Conservation (phyloP, 805 yeast species). For the Ogataea saltuana region DNA sequence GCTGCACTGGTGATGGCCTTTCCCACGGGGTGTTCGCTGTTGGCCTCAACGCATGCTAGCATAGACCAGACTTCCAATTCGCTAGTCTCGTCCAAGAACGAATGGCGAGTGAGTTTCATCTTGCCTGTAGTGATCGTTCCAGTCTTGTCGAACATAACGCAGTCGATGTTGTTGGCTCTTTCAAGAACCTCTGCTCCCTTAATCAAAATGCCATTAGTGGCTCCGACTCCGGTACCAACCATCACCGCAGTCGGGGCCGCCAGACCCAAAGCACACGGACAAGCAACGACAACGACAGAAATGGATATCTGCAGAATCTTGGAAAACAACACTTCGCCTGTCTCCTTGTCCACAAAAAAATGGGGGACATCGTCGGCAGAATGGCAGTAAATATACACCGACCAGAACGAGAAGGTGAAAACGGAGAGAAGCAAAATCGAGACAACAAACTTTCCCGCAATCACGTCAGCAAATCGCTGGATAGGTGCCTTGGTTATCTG, state of each 20-base stretch:
- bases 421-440: slow-evolving; percentile 60
- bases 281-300: slow-evolving; percentile 93
- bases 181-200: slow-evolving; percentile 93
- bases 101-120: slow-evolving; percentile 48
- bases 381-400: slow-evolving; percentile 35
- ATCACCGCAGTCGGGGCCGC: slow-evolving; percentile 99
- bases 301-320: slow-evolving; percentile 68
- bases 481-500: slow-evolving; percentile 89
- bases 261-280: slow-evolving; percentile 96
- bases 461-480: slow-evolving; percentile 81
- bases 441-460: slow-evolving; percentile 87
- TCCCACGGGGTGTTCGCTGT: slow-evolving; percentile 89
- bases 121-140: slow-evolving; percentile 91
- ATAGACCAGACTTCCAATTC: slow-evolving; percentile 48
- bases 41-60: slow-evolving; percentile 59
- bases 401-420: slow-evolving; percentile 69
- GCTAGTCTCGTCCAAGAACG: slow-evolving; percentile 20
- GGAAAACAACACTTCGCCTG: slow-evolving; percentile 25
- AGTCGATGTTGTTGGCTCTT: slow-evolving; percentile 59
- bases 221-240: slow-evolving; percentile 99
- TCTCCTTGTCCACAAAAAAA: slow-evolving; percentile 28
- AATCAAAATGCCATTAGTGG: slow-evolving; percentile 81
- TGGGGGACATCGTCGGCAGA: slow-evolving; percentile 24
- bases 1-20: slow-evolving; percentile 55
- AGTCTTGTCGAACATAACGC: slow-evolving; percentile 88